Percentiles rank a stretch among this genome's conserved stretches.
These are phyloP conservation scores for Tritrichomonas musculus DNA, from an alignment of 208 protist genomes.

Conservation along the genomic window DNA sequence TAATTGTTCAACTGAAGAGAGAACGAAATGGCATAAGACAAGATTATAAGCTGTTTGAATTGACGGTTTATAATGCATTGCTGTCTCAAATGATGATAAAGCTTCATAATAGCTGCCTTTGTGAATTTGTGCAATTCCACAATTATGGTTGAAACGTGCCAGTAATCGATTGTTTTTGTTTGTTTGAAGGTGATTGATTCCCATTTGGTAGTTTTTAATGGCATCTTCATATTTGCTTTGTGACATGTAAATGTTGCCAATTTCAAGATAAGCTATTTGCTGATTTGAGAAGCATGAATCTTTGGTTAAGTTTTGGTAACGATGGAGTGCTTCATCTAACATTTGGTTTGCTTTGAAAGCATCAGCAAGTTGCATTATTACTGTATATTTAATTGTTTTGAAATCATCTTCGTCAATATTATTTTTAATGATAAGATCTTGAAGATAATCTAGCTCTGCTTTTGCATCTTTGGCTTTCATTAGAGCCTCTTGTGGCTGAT, in stretches of 20 bases:
- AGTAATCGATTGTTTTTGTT: background rate
- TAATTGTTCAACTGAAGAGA: background rate
- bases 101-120: background rate
- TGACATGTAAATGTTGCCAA: conserved; percentile 16
- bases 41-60: background rate
- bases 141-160: background rate
- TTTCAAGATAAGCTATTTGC: background rate
- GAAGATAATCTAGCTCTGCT: background rate
- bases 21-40: background rate
- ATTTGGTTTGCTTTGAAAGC: background rate
- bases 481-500: background rate
- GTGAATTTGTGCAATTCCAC: background rate
- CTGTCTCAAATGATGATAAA: background rate
- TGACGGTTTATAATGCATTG: background rate
- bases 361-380: conserved; percentile 16
- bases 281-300: background rate
- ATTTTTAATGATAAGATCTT: background rate
- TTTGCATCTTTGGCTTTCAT: conserved; percentile 3
- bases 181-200: background rate
- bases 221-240: conserved; percentile 14
- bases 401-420: background rate
- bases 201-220: background rate
- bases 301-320: background rate
- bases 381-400: background rate
- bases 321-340: background rate